Evolutionary conservation across 495 filamentous ascomycete species (phyloP), one percentile per base, ranked within the genome.

Genomic region (Lophiostoma macrostomum): DNA sequence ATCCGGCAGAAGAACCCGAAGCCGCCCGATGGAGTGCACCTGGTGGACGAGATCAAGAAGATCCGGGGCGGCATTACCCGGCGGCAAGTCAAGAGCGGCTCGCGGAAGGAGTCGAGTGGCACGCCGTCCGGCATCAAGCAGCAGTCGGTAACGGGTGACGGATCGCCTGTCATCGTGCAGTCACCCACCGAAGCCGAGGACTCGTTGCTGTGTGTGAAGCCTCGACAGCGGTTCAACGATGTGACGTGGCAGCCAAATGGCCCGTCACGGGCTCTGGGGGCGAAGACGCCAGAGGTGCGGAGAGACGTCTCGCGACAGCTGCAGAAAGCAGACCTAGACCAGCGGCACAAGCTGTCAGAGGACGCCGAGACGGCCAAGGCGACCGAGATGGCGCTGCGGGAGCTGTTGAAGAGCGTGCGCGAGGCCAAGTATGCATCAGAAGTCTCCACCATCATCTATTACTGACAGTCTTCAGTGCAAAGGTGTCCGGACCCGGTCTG

Each of bases 1-100:
- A 85, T 95, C 55, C 88, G 87, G 65, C 83, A 85, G 59, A 91
- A 87, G 70, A 95, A 95, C 64, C 83, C 85, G 4, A 89, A 87
- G 63, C 73, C 82, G 1, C 78, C 88, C 3, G 90, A 96, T 69
- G 90, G 89, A 7, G 64, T 94, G 35, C 90, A 96, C 69, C 77
- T 94, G 71, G 85, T 95, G 25, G 87, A 90, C 5, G 87, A 86
- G 69, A 96, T 96, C 65, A 76, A 81, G 61, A 85, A 83, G 66
- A 74, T 93, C 57, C 80, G 90, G 50, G 83, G 86, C 34, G 79
- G 80, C 27, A 91, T 96, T 71, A 96, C 90, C 35, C 80, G 90
- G 80, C 86, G 2, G 82, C 54, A 82, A 78, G 40, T 80, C 78
- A 81, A 79, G 40, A 80, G 77, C 7, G 71, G 79, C 2, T 69